Conservation (phyloP, 345 rosid species). For the Excoecaria agallocha region DNA sequence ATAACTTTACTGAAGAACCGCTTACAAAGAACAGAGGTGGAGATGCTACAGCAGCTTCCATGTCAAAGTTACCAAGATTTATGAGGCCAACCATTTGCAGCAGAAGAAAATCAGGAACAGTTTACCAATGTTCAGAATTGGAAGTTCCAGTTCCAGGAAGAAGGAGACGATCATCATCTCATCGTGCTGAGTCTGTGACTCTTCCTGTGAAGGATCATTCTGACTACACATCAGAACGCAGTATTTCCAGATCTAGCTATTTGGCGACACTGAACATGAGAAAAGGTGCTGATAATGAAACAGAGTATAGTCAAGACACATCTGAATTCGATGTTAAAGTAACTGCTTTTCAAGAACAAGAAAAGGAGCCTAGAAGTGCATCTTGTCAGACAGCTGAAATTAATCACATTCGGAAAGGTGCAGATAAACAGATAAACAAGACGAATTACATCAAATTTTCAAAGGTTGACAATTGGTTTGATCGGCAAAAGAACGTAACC, state of each 20-base stretch:
- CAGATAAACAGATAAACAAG: constrained; percentile 8
- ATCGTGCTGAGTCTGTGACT: constrained; percentile 54
- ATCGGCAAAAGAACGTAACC: constrained; percentile 32
- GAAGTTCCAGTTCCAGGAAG: constrained; percentile 24
- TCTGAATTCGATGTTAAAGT: constrained; percentile 50
- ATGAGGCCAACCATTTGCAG: constrained; percentile 77
- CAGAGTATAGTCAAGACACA: constrained; percentile 56
- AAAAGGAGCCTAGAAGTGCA: constrained; percentile 6
- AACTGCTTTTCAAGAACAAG: constrained; percentile 20
- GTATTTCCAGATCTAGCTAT: constrained; percentile 52
- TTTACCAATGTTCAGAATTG: constrained; percentile 27
- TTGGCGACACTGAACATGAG: constrained; percentile 34
- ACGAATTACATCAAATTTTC: background rate
- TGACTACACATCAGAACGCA: constrained; percentile 41
- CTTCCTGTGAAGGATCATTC: constrained; percentile 48
- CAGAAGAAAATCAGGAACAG: constrained; percentile 44
- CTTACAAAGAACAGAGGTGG: constrained; percentile 16
- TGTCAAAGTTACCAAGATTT: constrained; percentile 55
- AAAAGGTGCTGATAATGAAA: constrained; percentile 43
- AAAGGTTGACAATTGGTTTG: constrained; percentile 46
- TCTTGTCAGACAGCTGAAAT: constrained; percentile 16
- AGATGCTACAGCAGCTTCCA: constrained; percentile 33
- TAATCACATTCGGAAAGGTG: constrained; percentile 20
- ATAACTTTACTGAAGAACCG: constrained; percentile 27
- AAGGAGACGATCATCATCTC: constrained; percentile 41